Percentiles rank a stretch among this genome's conserved stretches.
Evolutionary conservation across 345 rosid species (phyloP).

Genomic region (Angophora floribunda): DNA sequence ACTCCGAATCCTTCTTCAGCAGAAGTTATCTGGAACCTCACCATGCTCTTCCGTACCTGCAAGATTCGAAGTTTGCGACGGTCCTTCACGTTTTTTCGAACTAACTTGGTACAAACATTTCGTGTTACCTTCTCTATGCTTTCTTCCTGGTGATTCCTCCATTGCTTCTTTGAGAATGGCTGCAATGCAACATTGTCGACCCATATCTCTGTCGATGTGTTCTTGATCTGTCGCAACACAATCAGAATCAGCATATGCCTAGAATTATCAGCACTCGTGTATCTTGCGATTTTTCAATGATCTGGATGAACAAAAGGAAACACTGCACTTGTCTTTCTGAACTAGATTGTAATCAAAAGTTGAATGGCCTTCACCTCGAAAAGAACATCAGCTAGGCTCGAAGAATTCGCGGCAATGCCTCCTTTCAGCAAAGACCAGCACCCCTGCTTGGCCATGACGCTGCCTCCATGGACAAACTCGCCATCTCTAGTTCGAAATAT

Average conservation of each 20-base stretch:
- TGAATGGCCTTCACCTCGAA: constrained; percentile 30
- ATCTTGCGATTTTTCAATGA: background rate
- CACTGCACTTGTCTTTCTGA: background rate
- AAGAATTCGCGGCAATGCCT: constrained; percentile 43
- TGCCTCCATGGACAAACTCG: constrained; percentile 27
- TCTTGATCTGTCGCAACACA: constrained; percentile 27
- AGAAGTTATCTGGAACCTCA: constrained; percentile 39
- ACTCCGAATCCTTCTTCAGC: constrained; percentile 16
- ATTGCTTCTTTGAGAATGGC: constrained; percentile 49
- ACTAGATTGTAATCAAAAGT: background rate
- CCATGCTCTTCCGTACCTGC: constrained; percentile 56
- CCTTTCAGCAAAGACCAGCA: constrained; percentile 88
- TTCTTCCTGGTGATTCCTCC: constrained; percentile 58
- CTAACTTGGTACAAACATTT: background rate
- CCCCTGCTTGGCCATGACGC: constrained; percentile 32
- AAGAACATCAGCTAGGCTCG: constrained; percentile 34
- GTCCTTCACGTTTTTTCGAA: background rate
- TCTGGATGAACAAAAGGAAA: background rate
- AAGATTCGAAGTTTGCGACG: background rate
- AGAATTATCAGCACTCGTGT: background rate
- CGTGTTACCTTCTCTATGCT: constrained; percentile 36
- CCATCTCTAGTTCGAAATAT: constrained; percentile 26
- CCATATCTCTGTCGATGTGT: constrained; percentile 31
- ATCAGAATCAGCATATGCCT: background rate
- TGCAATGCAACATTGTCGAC: constrained; percentile 42